A percentile compares a stretch with the other conserved stretches of the same genome.
Evolutionary conservation across 495 filamentous ascomycete species (phyloP).

Genomic region (Tetracladium setigerum): DNA sequence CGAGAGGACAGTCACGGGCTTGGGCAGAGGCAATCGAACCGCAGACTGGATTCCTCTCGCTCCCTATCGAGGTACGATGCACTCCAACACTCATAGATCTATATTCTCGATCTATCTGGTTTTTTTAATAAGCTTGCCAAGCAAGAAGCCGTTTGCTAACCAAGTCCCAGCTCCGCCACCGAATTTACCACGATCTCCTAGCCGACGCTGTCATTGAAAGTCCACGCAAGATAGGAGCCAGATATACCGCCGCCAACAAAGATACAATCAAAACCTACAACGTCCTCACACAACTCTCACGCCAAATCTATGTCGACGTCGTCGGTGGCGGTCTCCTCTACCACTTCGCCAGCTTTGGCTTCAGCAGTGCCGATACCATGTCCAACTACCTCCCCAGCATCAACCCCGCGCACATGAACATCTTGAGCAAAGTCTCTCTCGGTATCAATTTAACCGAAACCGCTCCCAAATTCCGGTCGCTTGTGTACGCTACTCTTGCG

Average conservation of each 20-base stretch:
- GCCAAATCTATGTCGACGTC: constrained; percentile 13
- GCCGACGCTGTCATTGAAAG: no score
- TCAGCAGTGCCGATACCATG: constrained; percentile 7
- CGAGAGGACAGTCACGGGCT: constrained; percentile 1
- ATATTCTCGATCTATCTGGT: neutral
- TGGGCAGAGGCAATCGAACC: constrained; percentile 4
- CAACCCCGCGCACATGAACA: neutral
- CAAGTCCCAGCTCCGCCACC: no score
- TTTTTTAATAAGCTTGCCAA: neutral
- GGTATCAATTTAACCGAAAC: no score
- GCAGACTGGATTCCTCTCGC: constrained; percentile 4
- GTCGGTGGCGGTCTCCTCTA: constrained; percentile 11
- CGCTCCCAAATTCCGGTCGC: no score
- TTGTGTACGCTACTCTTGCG: no score
- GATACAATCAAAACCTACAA: neutral
- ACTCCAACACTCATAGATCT: constrained; percentile 1
- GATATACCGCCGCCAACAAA: neutral
- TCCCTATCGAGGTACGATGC: constrained; percentile 4
- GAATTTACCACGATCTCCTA: no score
- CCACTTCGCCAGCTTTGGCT: neutral
- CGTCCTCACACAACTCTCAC: constrained; percentile 1
- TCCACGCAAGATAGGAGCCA: constrained; percentile 6
- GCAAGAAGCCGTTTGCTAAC: neutral
- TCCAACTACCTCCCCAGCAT: constrained; percentile 5
- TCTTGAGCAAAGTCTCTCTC: no score